A percentile compares a stretch with the other conserved stretches of the same genome.
phyloP scores from a whole-genome alignment of 164 flowering plant genomes.

The Tinospora cordifolia region DNA sequence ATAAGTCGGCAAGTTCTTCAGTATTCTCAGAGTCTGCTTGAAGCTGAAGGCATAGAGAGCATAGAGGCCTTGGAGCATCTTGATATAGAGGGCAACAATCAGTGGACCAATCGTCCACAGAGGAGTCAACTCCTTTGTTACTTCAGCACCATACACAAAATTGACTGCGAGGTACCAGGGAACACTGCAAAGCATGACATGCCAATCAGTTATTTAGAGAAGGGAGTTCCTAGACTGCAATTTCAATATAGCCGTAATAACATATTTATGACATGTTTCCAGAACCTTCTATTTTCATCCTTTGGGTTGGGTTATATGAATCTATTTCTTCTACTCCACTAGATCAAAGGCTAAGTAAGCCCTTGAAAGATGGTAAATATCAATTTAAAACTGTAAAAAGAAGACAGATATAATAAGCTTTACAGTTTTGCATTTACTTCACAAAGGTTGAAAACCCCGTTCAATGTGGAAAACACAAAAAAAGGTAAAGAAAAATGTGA shows the following conservation, averaged over 20 bases:
- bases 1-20: conserved; percentile 47
- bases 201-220: background rate
- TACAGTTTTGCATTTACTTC: background rate
- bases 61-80: conserved; percentile 44
- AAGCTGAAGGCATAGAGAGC: conserved; percentile 61
- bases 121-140: conserved; percentile 73
- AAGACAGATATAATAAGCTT: background rate
- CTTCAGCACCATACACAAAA: conserved; percentile 58
- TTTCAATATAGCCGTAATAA: background rate
- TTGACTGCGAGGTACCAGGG: conserved; percentile 56
- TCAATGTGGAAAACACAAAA: background rate
- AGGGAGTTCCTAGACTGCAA: background rate
- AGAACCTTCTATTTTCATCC: background rate
- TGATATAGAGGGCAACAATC: conserved; percentile 58
- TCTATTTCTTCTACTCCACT: too few species aligned
- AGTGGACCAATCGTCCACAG: conserved; percentile 81
- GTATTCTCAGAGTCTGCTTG: conserved; percentile 41
- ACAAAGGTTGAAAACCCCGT: background rate
- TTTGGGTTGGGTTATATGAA: background rate
- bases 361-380: too few species aligned
- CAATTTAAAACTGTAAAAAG: too few species aligned
- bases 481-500: background rate
- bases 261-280: background rate
- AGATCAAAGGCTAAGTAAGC: too few species aligned
- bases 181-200: conserved; percentile 40